phyloP scores from a whole-genome alignment of 129 eudicot genomes.

The Erigeron canadensis region DNA sequence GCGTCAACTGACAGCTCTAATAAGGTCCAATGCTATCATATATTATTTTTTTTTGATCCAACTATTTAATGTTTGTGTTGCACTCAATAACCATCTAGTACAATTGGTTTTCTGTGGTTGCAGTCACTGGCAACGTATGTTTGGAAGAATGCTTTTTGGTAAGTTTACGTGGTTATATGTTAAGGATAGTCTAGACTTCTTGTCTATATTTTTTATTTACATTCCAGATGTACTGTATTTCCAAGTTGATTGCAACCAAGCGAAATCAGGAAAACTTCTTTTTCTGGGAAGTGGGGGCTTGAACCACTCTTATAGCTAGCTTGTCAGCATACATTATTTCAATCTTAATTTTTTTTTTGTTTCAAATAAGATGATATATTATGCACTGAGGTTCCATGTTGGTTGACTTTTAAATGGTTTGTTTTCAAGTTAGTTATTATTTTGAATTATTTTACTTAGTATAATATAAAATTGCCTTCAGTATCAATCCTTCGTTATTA shows the following conservation, averaged over 20 bases:
- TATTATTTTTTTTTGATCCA: constrained; percentile 14
- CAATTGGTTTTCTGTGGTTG: constrained; percentile 22
- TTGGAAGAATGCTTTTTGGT: constrained; percentile 76
- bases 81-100: constrained; percentile 15
- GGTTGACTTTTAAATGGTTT: not conserved
- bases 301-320: not conserved
- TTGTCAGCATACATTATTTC: not conserved
- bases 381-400: not conserved
- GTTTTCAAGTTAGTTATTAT: not conserved
- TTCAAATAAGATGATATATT: not conserved
- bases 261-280: no score
- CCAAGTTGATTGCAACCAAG: not conserved
- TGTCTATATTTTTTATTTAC: not conserved
- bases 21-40: constrained; percentile 43
- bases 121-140: constrained; percentile 79
- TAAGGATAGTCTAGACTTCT: not conserved
- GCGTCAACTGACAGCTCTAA: constrained; percentile 38
- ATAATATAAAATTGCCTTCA: not conserved
- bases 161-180: constrained; percentile 20
- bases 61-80: not conserved
- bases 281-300: not conserved
- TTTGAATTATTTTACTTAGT: not conserved
- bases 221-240: not conserved
- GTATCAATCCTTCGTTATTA: not conserved
- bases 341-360: not conserved